Conservation (phyloP, 2,329 filamentous ascomycete species). For the Stemphylium beticola region DNA sequence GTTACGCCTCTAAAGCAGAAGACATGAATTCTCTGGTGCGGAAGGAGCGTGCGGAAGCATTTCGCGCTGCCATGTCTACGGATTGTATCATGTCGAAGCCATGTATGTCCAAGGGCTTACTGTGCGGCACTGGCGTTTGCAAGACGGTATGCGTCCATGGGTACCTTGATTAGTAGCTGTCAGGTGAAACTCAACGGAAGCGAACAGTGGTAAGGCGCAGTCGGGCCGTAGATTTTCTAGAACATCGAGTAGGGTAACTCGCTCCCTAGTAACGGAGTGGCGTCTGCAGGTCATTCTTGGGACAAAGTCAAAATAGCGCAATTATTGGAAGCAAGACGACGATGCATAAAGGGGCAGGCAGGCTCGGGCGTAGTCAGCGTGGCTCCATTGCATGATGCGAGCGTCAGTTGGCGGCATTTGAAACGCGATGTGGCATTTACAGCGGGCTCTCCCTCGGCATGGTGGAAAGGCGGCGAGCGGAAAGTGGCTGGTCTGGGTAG, state of each 20-base stretch:
- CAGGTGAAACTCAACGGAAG: background rate
- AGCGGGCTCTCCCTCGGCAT: constrained; percentile 8
- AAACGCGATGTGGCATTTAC: constrained; percentile 10
- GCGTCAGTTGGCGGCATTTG: constrained; percentile 21
- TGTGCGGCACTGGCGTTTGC: background rate
- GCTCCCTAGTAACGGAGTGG: constrained; percentile 2
- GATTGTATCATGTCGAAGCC: background rate
- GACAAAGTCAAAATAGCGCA: constrained; percentile 7
- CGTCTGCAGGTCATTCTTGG: constrained; percentile 1
- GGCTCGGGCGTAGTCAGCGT: constrained; percentile 13
- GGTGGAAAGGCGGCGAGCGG: background rate
- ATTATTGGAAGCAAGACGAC: background rate
- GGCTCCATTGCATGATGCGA: constrained; percentile 26
- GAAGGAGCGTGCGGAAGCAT: too few species aligned
- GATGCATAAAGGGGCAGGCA: constrained; percentile 34
- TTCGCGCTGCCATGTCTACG: too few species aligned
- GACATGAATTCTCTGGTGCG: too few species aligned
- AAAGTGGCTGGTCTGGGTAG: constrained; percentile 12
- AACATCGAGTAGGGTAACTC: constrained; percentile 9
- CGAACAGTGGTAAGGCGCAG: constrained; percentile 5
- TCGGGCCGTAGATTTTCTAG: constrained; percentile 13
- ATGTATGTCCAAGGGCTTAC: background rate
- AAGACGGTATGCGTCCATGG: background rate
- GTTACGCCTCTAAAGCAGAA: too few species aligned
- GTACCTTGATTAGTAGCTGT: background rate